Conservation (phyloP, 768 basidiomycete species). For the Tephrocybe sp. region DNA sequence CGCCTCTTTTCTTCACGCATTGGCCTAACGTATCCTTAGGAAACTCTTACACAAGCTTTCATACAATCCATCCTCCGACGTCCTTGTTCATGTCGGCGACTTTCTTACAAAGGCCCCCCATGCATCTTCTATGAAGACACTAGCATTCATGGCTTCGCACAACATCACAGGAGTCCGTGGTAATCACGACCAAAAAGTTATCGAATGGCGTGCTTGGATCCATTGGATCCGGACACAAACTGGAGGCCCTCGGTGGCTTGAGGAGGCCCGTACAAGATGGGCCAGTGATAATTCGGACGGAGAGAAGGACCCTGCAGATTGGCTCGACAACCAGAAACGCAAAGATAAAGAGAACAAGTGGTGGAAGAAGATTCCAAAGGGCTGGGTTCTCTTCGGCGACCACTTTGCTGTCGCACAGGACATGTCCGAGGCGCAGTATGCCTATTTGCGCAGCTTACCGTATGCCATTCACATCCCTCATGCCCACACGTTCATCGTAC, state of each 20-base stretch:
- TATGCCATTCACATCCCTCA: constrained; percentile 71
- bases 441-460: constrained; percentile 76
- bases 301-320: constrained; percentile 34
- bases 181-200: constrained; percentile 89
- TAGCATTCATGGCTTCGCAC: constrained; percentile 61
- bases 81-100: constrained; percentile 83
- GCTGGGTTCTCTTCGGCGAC: constrained; percentile 71
- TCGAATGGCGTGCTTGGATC: constrained; percentile 89
- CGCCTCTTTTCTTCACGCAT: background rate
- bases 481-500: constrained; percentile 74
- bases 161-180: constrained; percentile 82
- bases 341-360: constrained; percentile 32
- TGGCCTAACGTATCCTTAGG: constrained; percentile 34
- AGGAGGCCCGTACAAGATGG: constrained; percentile 45
- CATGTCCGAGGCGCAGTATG: constrained; percentile 59
- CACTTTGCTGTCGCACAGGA: constrained; percentile 75
- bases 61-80: constrained; percentile 61
- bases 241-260: constrained; percentile 56
- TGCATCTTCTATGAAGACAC: constrained; percentile 55
- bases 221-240: constrained; percentile 62
- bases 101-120: constrained; percentile 68
- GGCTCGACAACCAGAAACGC: constrained; percentile 34
- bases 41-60: constrained; percentile 58
- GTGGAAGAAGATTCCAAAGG: constrained; percentile 55
- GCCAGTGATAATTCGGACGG: constrained; percentile 25